Evolutionary conservation across 2,329 filamentous ascomycete genomes (phyloP).

Genomic region (Hyphodiscus sp.): DNA sequence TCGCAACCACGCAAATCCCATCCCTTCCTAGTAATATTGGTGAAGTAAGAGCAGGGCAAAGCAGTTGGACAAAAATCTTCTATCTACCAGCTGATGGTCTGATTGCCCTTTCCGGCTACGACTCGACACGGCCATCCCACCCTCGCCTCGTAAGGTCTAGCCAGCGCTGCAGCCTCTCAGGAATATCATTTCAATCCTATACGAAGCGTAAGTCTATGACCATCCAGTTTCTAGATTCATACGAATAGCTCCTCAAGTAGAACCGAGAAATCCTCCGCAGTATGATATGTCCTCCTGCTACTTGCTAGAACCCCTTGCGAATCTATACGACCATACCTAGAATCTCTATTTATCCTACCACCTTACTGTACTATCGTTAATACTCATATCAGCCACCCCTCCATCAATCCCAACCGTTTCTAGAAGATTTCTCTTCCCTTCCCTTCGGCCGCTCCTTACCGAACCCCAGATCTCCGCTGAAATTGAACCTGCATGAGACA

Average conservation of each 20-base stretch:
- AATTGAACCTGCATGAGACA: slow-evolving; percentile 24
- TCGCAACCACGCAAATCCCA: neutral
- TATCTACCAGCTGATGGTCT: neutral
- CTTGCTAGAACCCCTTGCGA: neutral
- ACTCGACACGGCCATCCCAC: neutral
- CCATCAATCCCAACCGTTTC: slow-evolving; percentile 8
- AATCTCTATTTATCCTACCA: neutral
- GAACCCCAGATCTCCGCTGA: slow-evolving; percentile 25
- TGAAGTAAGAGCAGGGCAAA: neutral
- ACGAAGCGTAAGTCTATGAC: neutral
- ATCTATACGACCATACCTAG: neutral
- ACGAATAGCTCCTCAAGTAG: too few relatives aligned
- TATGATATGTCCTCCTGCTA: neutral
- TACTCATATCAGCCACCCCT: slow-evolving; percentile 10
- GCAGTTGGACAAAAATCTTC: neutral
- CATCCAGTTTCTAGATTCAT: too few relatives aligned
- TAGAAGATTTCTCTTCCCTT: slow-evolving; percentile 13
- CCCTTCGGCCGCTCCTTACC: slow-evolving; percentile 20
- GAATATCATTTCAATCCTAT: neutral
- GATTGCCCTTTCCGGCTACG: neutral
- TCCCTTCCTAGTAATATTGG: neutral
- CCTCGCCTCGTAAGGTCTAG: neutral
- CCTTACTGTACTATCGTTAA: neutral
- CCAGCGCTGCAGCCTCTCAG: neutral
- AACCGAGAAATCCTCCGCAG: neutral